Percentiles rank a stretch among this genome's conserved stretches.
These are phyloP conservation scores for Periconia macrospinosa DNA, from an alignment of 2,329 filamentous ascomycete genomes.

Conservation along the genomic window DNA sequence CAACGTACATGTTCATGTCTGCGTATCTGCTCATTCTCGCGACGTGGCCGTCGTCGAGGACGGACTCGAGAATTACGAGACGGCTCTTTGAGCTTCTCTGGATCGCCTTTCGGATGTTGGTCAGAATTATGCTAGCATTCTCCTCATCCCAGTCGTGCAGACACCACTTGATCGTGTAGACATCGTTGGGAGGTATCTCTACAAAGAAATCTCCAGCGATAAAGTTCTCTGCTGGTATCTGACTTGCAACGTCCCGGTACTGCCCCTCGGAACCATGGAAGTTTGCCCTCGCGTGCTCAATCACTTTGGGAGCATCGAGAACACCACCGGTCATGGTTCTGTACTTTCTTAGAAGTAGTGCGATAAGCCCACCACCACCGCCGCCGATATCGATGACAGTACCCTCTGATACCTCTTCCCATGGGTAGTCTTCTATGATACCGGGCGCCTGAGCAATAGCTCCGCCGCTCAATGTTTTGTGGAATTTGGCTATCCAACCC, in stretches of 20 bases:
- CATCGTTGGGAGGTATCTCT: constrained; percentile 32
- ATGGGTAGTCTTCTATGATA: constrained; percentile 51
- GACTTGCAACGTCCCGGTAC: constrained; percentile 38
- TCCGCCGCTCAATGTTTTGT: constrained; percentile 43
- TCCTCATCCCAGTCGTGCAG: constrained; percentile 48
- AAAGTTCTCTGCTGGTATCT: constrained; percentile 29
- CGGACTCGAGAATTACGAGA: constrained; percentile 44
- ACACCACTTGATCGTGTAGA: constrained; percentile 47
- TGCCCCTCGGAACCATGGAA: constrained; percentile 32
- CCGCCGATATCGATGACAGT: constrained; percentile 47
- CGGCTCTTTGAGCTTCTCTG: constrained; percentile 22
- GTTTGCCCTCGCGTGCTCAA: constrained; percentile 30
- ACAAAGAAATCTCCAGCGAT: constrained; percentile 45
- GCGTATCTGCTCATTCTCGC: constrained; percentile 41
- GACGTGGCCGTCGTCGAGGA: constrained; percentile 35
- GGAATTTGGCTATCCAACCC: constrained; percentile 39
- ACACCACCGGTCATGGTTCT: constrained; percentile 38
- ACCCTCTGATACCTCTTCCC: constrained; percentile 40
- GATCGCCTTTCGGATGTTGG: constrained; percentile 37
- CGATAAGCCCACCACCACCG: constrained; percentile 44
- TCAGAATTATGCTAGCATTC: constrained; percentile 32
- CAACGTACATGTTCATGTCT: constrained; percentile 49
- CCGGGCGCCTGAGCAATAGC: constrained; percentile 44
- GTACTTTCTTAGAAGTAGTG: constrained; percentile 35
- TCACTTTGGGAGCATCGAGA: constrained; percentile 39